Evolutionary conservation across 208 protist species (phyloP), one percentile per base, ranked within the genome.

Genomic region (Zelonia costaricensis): DNA sequence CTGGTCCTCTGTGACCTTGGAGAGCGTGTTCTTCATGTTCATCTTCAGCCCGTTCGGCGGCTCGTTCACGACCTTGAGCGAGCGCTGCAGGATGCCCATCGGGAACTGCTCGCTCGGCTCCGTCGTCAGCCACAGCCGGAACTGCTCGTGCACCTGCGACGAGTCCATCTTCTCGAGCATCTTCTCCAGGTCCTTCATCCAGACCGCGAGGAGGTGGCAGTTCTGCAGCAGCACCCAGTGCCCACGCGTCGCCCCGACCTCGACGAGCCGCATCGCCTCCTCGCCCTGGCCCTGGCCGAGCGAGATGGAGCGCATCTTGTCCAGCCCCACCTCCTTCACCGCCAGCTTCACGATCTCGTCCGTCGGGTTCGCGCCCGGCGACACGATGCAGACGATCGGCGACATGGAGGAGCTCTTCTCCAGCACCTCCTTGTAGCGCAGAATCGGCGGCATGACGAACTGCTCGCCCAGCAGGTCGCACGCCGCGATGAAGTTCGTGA

Each of bases 161-260:
- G 97, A 84, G 47, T 98, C 90, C 67, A 98, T 81, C 77, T 93
- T 92, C 77, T 99, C 98, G 33, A 99, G 83, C 28, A 95, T 72
- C 80, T 99, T 99, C 76, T 99, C 98, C 20, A 99, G 84, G 38
- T 96, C 88, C 73, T 97, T 97, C 82, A 99, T 98, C 98, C 98
- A 99, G 20, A 76, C 86, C 12, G 97, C 89, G 1, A 99, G 82
- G 58, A 99, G 77, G 72, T 99, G 98, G 79, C 98, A 99, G 80
- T 99, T 99, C 81, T 99, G 97, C 42, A 99, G 85, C 56, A 99
- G 78, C 46, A 99, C 96, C 98, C 98, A 99, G 53, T 99, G 97
- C 1, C 98, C 98, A 13, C 97, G 83, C 49, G 86, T 80, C 4
- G 92, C 78, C 39, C 97, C 98, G 12, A 88, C 82, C 77, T 99